Evolutionary conservation across 805 yeast species (phyloP).

Genomic region (Candida dajiaensis): DNA sequence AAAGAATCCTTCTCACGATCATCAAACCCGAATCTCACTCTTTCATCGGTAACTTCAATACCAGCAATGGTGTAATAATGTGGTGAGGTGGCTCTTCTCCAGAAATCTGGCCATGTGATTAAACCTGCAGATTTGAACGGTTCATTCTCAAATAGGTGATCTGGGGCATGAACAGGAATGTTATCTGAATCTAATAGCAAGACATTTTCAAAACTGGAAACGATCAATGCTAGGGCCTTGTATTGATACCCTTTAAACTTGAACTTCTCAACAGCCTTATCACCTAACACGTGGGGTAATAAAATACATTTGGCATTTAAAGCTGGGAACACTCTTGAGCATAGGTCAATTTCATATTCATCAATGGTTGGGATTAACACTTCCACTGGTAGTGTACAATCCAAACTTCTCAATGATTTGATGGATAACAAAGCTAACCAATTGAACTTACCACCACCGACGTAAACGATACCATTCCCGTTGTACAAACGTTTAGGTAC

Average conservation of each 20-base stretch:
- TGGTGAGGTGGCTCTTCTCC: slow-evolving; percentile 82
- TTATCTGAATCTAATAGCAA: slow-evolving; percentile 68
- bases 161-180: slow-evolving; percentile 62
- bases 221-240: slow-evolving; percentile 62
- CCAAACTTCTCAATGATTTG: slow-evolving; percentile 42
- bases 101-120: slow-evolving; percentile 80
- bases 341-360: slow-evolving; percentile 65
- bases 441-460: slow-evolving; percentile 56
- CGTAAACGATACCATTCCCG: slow-evolving; percentile 57
- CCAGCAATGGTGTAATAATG: slow-evolving; percentile 64
- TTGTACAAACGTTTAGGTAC: slow-evolving; percentile 39
- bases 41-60: slow-evolving; percentile 35
- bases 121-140: slow-evolving; percentile 48
- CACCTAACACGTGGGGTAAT: slow-evolving; percentile 56
- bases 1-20: slow-evolving; percentile 29
- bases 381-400: slow-evolving; percentile 59
- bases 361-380: slow-evolving; percentile 57
- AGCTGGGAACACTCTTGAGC: slow-evolving; percentile 55
- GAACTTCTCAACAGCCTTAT: slow-evolving; percentile 42
- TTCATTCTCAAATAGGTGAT: slow-evolving; percentile 47
- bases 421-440: slow-evolving; percentile 49
- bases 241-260: slow-evolving; percentile 57
- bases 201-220: slow-evolving; percentile 71
- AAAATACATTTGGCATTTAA: slow-evolving; percentile 62
- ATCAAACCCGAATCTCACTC: slow-evolving; percentile 33